These are phyloP conservation scores for Aspergillus brasiliensis DNA, from an alignment of 2,329 filamentous ascomycete genomes.

Conservation along the genomic window DNA sequence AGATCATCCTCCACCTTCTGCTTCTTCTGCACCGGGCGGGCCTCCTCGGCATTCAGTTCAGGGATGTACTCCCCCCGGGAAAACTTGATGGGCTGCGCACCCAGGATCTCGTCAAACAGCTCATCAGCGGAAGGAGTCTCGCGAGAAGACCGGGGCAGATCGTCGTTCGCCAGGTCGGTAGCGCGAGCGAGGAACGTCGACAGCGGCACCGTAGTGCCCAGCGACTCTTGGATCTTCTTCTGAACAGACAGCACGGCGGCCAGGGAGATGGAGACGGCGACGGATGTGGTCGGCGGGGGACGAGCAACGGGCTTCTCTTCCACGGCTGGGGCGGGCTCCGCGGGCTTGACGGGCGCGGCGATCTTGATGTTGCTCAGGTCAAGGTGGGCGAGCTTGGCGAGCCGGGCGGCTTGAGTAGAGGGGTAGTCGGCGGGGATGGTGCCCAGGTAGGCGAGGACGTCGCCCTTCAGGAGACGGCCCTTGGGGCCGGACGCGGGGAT, in stretches of 20 bases:
- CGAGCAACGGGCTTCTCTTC: conserved; percentile 29
- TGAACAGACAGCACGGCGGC: conserved; percentile 77
- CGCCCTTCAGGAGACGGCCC: conserved; percentile 89
- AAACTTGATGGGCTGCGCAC: conserved; percentile 48
- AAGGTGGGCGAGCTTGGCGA: conserved; percentile 76
- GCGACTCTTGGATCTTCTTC: conserved; percentile 72
- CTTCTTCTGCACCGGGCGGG: conserved; percentile 42
- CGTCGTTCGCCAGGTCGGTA: conserved; percentile 82
- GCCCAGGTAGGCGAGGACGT: conserved; percentile 88
- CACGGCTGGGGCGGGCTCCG: conserved; percentile 43
- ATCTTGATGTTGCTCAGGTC: conserved; percentile 96
- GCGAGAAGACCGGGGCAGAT: conserved; percentile 69
- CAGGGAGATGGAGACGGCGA: conserved; percentile 78
- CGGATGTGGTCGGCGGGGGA: conserved; percentile 35
- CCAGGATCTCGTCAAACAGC: conserved; percentile 86
- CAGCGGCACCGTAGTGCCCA: conserved; percentile 80
- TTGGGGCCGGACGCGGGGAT: conserved; percentile 87
- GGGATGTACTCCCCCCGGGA: conserved; percentile 69
- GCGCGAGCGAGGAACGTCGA: conserved; percentile 86
- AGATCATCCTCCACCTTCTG: conserved; percentile 63
- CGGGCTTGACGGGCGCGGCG: conserved; percentile 48
- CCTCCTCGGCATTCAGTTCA: conserved; percentile 58
- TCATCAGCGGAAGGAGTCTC: conserved; percentile 73
- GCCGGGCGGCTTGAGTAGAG: conserved; percentile 67
- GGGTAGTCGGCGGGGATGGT: conserved; percentile 73